A percentile compares a stretch with the other conserved stretches of the same genome.
Conservation (phyloP, 2,329 filamentous ascomycete genomes). For the Diaporthe humulicola region DNA sequence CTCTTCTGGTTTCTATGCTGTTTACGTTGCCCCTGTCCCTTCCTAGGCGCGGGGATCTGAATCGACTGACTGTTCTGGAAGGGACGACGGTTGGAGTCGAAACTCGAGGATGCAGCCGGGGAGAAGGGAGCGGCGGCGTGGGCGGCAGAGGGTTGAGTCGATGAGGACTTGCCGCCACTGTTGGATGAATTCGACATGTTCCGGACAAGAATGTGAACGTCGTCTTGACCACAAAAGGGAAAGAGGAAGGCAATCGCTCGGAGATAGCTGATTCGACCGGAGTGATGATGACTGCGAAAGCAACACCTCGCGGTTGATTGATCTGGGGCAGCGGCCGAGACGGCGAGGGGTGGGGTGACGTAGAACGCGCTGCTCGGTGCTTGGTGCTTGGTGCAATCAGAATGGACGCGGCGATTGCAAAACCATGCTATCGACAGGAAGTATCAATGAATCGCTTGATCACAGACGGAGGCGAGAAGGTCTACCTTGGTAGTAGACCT, state of each 20-base stretch:
- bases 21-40: slow-evolving; percentile 80
- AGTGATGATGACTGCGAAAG: slow-evolving; percentile 1
- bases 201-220: not conserved
- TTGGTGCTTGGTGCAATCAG: slow-evolving; percentile 17
- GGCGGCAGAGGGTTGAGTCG: slow-evolving; percentile 55
- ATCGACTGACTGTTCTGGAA: slow-evolving; percentile 52
- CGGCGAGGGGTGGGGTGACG: slow-evolving; percentile 19
- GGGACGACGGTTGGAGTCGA: slow-evolving; percentile 65
- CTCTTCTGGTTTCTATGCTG: slow-evolving; percentile 88
- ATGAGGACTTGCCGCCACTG: slow-evolving; percentile 65
- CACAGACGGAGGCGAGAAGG: slow-evolving; percentile 10
- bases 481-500: slow-evolving; percentile 33
- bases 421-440: not conserved
- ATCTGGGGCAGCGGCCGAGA: slow-evolving; percentile 2
- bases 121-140: slow-evolving; percentile 57
- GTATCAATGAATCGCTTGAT: slow-evolving; percentile 8
- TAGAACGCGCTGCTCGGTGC: slow-evolving; percentile 9
- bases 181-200: slow-evolving; percentile 51
- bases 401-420: slow-evolving; percentile 4
- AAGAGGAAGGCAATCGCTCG: not conserved
- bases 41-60: slow-evolving; percentile 70
- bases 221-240: not conserved
- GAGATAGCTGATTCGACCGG: not conserved
- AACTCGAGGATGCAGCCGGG: slow-evolving; percentile 58
- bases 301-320: slow-evolving; percentile 13